A percentile compares a stretch with the other conserved stretches of the same genome.
phyloP scores from a whole-genome alignment of 306 rosid species.

The Cicer arietinum region DNA sequence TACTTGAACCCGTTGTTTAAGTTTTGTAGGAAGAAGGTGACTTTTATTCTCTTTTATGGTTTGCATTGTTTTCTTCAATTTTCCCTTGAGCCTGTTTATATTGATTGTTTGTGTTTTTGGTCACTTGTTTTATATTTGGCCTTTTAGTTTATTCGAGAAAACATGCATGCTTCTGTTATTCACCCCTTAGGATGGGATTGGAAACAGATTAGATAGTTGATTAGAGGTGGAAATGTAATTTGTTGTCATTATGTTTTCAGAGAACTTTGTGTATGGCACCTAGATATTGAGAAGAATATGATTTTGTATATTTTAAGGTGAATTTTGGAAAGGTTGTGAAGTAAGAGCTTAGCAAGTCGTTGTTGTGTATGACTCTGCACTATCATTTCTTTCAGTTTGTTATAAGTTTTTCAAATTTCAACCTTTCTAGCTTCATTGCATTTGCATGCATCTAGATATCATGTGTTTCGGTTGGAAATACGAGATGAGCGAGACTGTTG shows the following conservation, averaged over 20 bases:
- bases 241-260: neutral
- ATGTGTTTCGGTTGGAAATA: neutral
- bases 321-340: neutral
- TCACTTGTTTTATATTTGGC: conserved; percentile 1
- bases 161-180: neutral
- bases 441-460: neutral
- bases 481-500: neutral
- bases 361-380: conserved; percentile 11
- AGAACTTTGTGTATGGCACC: conserved; percentile 2
- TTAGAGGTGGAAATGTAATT: neutral
- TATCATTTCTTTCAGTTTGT: conserved; percentile 5
- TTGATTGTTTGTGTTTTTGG: conserved; percentile 5
- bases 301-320: neutral
- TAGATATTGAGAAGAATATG: neutral
- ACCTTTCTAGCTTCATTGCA: conserved; percentile 15
- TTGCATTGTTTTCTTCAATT: neutral
- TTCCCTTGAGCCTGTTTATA: neutral
- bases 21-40: conserved; percentile 97
- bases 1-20: conserved; percentile 90
- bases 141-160: neutral
- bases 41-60: neutral
- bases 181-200: neutral
- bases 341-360: conserved; percentile 9
- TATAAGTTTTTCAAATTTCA: neutral
- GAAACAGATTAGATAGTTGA: neutral